Evolutionary conservation across 1,284 basidiomycete genomes (phyloP).

Genomic region (Puccinia polysora): DNA sequence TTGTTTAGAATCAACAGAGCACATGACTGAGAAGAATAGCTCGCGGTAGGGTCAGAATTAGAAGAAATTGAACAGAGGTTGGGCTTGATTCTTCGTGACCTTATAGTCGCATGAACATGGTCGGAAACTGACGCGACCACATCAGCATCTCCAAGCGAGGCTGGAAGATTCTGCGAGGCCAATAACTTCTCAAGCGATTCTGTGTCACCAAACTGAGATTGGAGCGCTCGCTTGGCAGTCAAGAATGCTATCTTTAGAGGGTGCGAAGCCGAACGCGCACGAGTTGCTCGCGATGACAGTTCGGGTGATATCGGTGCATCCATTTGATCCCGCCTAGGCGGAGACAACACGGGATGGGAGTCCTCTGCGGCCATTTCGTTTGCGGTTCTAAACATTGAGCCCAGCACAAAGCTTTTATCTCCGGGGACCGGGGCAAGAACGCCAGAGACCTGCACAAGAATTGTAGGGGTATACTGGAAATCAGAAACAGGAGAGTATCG

Average conservation of each 20-base stretch:
- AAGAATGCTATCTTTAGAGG: constrained; percentile 6
- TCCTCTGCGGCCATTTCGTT: no score
- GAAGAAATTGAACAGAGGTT: not conserved
- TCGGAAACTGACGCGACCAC: not conserved
- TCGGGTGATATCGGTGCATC: not conserved
- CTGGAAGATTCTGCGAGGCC: not conserved
- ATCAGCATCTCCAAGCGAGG: not conserved
- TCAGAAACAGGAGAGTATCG: no score
- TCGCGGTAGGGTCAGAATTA: constrained; percentile 5
- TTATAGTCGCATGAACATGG: not conserved
- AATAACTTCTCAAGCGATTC: not conserved
- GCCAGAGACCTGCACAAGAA: no score
- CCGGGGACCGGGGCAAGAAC: no score
- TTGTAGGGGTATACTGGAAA: no score
- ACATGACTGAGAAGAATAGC: not conserved
- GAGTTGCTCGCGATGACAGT: not conserved
- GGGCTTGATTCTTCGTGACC: not conserved
- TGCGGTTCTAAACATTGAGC: no score
- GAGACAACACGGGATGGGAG: no score
- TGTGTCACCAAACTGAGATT: not conserved
- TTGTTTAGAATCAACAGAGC: no score
- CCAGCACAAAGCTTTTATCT: no score
- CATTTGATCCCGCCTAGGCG: no score
- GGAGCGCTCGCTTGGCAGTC: constrained; percentile 1
- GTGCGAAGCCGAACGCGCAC: constrained; percentile 3